phyloP scores from a whole-genome alignment of 2,329 filamentous ascomycete genomes.

The Fusarium lyarnte region DNA sequence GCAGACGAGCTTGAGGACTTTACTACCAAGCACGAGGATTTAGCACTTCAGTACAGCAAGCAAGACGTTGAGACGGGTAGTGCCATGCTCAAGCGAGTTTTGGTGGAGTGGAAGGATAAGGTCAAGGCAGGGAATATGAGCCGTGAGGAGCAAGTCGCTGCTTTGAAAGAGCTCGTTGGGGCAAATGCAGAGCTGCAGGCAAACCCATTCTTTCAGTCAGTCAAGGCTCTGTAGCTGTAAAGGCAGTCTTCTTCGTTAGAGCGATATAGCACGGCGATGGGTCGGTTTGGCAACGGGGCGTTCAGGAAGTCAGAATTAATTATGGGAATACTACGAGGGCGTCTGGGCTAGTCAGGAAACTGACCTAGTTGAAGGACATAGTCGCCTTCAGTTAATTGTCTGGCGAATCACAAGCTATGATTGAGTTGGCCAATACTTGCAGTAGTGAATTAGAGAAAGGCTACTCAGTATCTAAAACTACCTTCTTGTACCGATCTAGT shows the following conservation, averaged over 20 bases:
- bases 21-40: conserved; percentile 76
- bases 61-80: conserved; percentile 92
- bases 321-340: conserved; percentile 9
- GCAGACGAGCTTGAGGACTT: conserved; percentile 99
- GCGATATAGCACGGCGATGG: neutral
- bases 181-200: conserved; percentile 71
- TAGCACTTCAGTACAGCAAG: conserved; percentile 73
- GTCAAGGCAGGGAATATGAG: conserved; percentile 68
- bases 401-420: conserved; percentile 9
- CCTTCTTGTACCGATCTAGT: neutral
- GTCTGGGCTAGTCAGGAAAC: neutral
- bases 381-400: neutral
- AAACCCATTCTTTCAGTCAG: conserved; percentile 77
- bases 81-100: conserved; percentile 81
- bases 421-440: neutral
- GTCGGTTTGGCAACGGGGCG: conserved; percentile 8
- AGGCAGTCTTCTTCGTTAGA: neutral
- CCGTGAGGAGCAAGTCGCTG: conserved; percentile 79
- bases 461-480: neutral
- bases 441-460: neutral
- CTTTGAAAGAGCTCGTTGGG: conserved; percentile 82
- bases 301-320: conserved; percentile 14
- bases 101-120: conserved; percentile 87
- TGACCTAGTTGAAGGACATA: conserved; percentile 3
- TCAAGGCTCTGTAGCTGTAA: conserved; percentile 60